These are phyloP conservation scores for Cokeromyces recurvatus DNA, from an alignment of 371 early-diverging fungal species.

Conservation along the genomic window DNA sequence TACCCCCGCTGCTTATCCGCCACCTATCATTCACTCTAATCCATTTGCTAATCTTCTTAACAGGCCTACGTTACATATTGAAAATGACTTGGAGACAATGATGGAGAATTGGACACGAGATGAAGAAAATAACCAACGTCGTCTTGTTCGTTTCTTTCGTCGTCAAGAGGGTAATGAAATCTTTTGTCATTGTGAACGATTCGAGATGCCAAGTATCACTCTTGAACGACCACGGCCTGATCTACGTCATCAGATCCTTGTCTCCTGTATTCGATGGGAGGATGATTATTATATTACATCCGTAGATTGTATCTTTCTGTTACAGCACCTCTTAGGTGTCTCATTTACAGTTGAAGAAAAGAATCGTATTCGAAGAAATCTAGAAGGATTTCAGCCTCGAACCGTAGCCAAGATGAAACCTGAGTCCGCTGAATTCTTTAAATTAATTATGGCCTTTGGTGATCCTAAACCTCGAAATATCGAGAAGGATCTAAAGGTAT, in stretches of 20 bases:
- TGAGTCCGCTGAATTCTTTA: constrained; percentile 69
- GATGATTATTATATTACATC: constrained; percentile 76
- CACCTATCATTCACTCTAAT: constrained; percentile 1
- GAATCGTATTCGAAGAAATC: constrained; percentile 78
- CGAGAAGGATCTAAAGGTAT: constrained; percentile 84
- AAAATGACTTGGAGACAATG: constrained; percentile 64
- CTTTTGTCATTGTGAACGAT: constrained; percentile 56
- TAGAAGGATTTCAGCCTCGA: constrained; percentile 77
- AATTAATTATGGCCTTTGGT: constrained; percentile 74
- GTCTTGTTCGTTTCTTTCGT: constrained; percentile 73
- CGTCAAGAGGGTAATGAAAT: constrained; percentile 55
- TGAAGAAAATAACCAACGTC: constrained; percentile 61
- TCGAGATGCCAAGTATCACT: constrained; percentile 23
- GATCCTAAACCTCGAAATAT: constrained; percentile 83
- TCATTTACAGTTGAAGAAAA: constrained; percentile 79
- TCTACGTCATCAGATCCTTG: constrained; percentile 39
- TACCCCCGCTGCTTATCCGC: neutral
- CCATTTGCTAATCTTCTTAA: constrained; percentile 59
- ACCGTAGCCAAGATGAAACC: constrained; percentile 72
- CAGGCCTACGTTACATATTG: no score
- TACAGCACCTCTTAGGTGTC: constrained; percentile 68
- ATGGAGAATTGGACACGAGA: constrained; percentile 54
- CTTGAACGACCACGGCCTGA: constrained; percentile 36
- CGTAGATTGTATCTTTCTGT: constrained; percentile 71
- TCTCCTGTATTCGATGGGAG: constrained; percentile 81